Evolutionary conservation across 2,329 filamentous ascomycete genomes (phyloP).

Genomic region (Pseudodiploospora longispora): DNA sequence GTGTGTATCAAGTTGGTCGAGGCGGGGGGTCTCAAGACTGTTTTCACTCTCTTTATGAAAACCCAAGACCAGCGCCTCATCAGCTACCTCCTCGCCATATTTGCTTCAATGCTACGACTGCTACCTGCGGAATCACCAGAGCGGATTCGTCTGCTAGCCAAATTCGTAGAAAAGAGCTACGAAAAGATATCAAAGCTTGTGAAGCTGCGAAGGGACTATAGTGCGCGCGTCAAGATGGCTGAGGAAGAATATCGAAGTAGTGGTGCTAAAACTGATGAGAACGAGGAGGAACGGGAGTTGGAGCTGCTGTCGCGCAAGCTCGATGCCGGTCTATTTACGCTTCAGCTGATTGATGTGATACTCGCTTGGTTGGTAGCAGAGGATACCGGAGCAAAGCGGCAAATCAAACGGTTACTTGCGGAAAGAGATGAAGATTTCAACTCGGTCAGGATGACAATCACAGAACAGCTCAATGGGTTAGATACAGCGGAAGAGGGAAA

Average conservation of each 20-base stretch:
- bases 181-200: slow-evolving; percentile 72
- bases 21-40: slow-evolving; percentile 71
- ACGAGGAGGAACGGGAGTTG: slow-evolving; percentile 47
- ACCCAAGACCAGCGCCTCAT: slow-evolving; percentile 59
- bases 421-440: slow-evolving; percentile 59
- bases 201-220: slow-evolving; percentile 63
- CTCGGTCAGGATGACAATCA: slow-evolving; percentile 58
- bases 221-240: slow-evolving; percentile 47
- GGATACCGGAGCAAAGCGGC: slow-evolving; percentile 64
- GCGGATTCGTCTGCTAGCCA: slow-evolving; percentile 78
- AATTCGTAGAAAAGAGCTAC: slow-evolving; percentile 93
- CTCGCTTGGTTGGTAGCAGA: slow-evolving; percentile 89
- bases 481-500: slow-evolving; percentile 51
- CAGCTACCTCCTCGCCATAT: slow-evolving; percentile 79
- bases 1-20: slow-evolving; percentile 75
- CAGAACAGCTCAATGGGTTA: slow-evolving; percentile 47
- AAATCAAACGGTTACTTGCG: slow-evolving; percentile 54
- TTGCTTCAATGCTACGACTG: slow-evolving; percentile 71
- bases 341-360: slow-evolving; percentile 78
- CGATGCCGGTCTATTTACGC: slow-evolving; percentile 74
- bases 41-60: slow-evolving; percentile 86
- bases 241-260: slow-evolving; percentile 39
- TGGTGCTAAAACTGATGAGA: slow-evolving; percentile 10
- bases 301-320: slow-evolving; percentile 70
- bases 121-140: slow-evolving; percentile 70